Conservation (phyloP, 108 stramenopile genomes). For the Mediolabrus comicus region DNA sequence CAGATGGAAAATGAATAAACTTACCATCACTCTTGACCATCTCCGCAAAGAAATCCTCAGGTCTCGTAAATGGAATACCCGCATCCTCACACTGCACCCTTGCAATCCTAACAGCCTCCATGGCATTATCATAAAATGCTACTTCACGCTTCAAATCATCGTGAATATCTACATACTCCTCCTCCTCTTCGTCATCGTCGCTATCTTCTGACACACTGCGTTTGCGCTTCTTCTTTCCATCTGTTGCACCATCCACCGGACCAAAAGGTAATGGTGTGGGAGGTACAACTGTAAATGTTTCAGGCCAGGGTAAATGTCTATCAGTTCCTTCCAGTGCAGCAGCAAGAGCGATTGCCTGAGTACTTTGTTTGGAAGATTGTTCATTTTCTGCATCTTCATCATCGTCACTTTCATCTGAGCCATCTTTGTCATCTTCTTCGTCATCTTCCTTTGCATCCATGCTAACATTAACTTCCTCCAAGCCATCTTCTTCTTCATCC, state of each 20-base stretch:
- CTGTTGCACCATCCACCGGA: not conserved
- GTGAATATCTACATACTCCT: slow-evolving; percentile 75
- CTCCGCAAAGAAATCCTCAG: slow-evolving; percentile 98
- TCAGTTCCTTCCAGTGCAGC: slow-evolving; percentile 17
- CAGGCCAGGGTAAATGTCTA: slow-evolving; percentile 65
- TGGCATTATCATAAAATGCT: slow-evolving; percentile 92
- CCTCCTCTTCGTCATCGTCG: slow-evolving; percentile 23
- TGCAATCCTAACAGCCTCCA: slow-evolving; percentile 86
- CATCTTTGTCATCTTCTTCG: slow-evolving; percentile 7
- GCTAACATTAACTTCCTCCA: slow-evolving; percentile 8
- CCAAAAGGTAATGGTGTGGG: slow-evolving; percentile 75
- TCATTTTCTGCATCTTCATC: not conserved
- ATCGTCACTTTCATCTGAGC: not conserved
- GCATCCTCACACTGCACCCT: slow-evolving; percentile 55
- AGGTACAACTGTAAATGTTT: slow-evolving; percentile 74
- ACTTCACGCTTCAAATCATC: slow-evolving; percentile 97
- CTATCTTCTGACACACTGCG: not conserved
- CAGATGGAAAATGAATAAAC: slow-evolving; percentile 25
- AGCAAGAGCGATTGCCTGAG: slow-evolving; percentile 13
- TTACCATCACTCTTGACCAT: slow-evolving; percentile 99
- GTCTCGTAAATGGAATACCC: slow-evolving; percentile 81
- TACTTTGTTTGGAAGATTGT: slow-evolving; percentile 4
- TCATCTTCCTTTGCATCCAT: not conserved
- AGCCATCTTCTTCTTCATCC: not conserved
- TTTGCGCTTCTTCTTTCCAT: not conserved